Evolutionary conservation across 176 grass and related monocot genomes (phyloP).

Genomic region (Avena insularis): DNA sequence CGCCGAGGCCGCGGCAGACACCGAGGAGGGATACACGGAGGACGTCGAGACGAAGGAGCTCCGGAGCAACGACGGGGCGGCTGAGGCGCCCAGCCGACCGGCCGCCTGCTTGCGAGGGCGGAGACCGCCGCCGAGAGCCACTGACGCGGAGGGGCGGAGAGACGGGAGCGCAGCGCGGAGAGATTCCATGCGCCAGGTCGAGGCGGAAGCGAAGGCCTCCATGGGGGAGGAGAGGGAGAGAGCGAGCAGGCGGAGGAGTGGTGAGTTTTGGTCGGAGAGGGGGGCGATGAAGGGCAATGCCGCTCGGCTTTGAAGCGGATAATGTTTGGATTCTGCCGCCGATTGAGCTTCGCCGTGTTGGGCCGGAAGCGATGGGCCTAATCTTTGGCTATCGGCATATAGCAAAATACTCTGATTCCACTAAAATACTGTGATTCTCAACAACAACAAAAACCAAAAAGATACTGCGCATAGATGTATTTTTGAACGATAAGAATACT

Average conservation of each 20-base stretch:
- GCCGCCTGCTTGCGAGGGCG: conserved; percentile 27
- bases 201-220: conserved; percentile 59
- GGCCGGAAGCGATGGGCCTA: neutral
- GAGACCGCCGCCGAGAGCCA: neutral
- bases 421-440: no score
- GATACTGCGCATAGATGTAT: neutral
- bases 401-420: no score
- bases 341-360: neutral
- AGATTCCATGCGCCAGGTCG: conserved; percentile 64
- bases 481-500: neutral
- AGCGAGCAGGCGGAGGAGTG: conserved; percentile 8
- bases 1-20: neutral
- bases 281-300: neutral
- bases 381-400: neutral
- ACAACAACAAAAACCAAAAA: no score
- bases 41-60: conserved; percentile 23
- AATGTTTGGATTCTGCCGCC: conserved; percentile 34
- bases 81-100: neutral
- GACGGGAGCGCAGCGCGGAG: conserved; percentile 60
- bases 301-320: conserved; percentile 56
- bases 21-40: neutral
- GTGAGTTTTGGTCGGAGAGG: conserved; percentile 28
- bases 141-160: conserved; percentile 19
- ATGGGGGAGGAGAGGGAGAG: conserved; percentile 28
- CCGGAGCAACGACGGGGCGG: neutral